These are phyloP conservation scores for Rhizopogon vulgaris DNA, from an alignment of 768 basidiomycete genomes.

Conservation along the genomic window DNA sequence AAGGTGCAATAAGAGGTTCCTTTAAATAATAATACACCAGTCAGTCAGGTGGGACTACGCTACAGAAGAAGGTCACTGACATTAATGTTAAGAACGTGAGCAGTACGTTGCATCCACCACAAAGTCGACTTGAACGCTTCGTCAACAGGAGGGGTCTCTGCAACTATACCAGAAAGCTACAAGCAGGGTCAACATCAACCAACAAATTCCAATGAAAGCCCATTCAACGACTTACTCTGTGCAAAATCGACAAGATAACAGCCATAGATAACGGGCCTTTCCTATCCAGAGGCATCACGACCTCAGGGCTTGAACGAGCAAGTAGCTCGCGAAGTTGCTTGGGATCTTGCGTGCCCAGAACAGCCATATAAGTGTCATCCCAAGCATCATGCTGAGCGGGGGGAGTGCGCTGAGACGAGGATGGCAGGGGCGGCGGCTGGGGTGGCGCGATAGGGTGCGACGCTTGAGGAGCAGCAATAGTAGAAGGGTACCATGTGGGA, in stretches of 20 bases:
- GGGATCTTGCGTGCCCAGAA: conserved; percentile 69
- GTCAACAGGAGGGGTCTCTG: conserved; percentile 70
- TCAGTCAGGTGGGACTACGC: background rate
- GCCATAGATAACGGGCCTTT: conserved; percentile 73
- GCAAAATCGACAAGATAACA: conserved; percentile 76
- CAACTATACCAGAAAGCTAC: conserved; percentile 68
- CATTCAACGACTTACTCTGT: conserved; percentile 50
- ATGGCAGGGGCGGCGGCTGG: conserved; percentile 34
- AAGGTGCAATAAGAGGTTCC: conserved; percentile 80
- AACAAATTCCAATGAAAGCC: background rate
- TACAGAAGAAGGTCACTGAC: conserved; percentile 29
- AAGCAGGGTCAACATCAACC: conserved; percentile 1
- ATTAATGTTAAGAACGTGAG: conserved; percentile 65
- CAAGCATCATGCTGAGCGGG: conserved; percentile 67
- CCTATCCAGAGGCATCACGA: conserved; percentile 73
- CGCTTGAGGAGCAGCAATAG: conserved; percentile 75
- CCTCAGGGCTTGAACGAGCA: conserved; percentile 67
- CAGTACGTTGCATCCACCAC: conserved; percentile 83
- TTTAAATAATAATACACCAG: conserved; percentile 16
- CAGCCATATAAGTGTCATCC: conserved; percentile 78
- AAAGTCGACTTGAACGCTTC: conserved; percentile 76
- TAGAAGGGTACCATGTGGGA: conserved; percentile 49
- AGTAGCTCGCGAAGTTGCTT: conserved; percentile 71
- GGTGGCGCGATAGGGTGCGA: conserved; percentile 74
- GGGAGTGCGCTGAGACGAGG: conserved; percentile 42